Percentiles rank a stretch among this genome's conserved stretches.
Conservation (phyloP, 352 stramenopile species). For the Globisporangium echinulatum region DNA sequence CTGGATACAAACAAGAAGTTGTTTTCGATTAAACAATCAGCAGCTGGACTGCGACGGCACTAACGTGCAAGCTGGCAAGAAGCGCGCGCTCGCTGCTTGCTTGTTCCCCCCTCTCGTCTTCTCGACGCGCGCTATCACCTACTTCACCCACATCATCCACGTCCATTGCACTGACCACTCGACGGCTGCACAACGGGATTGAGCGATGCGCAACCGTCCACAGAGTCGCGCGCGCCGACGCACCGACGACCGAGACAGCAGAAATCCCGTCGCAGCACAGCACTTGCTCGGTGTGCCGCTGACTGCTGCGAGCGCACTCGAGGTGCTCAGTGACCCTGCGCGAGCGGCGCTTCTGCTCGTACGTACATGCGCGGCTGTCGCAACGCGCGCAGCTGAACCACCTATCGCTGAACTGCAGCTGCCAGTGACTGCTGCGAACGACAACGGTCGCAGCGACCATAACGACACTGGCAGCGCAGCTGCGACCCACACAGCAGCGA, state of each 20-base stretch:
- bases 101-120: too few species aligned
- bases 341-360: constrained; percentile 39
- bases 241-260: background rate
- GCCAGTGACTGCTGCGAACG: constrained; percentile 13
- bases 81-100: too few species aligned
- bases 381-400: constrained; percentile 9
- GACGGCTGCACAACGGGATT: too few species aligned
- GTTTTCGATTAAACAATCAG: too few species aligned
- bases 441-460: background rate
- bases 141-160: too few species aligned
- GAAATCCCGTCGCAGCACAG: background rate
- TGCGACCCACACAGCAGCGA: background rate
- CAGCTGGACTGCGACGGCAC: too few species aligned
- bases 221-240: constrained; percentile 1
- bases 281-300: background rate
- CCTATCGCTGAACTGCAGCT: constrained; percentile 26
- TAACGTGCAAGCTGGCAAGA: too few species aligned
- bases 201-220: background rate
- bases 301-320: background rate
- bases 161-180: too few species aligned
- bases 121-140: too few species aligned
- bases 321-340: constrained; percentile 21
- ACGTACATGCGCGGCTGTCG: constrained; percentile 23
- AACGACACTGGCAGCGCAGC: background rate
- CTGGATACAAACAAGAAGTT: too few species aligned